Base-by-base conservation (phyloP, 768 basidiomycete genomes). In the Suillus americanus region DNA sequence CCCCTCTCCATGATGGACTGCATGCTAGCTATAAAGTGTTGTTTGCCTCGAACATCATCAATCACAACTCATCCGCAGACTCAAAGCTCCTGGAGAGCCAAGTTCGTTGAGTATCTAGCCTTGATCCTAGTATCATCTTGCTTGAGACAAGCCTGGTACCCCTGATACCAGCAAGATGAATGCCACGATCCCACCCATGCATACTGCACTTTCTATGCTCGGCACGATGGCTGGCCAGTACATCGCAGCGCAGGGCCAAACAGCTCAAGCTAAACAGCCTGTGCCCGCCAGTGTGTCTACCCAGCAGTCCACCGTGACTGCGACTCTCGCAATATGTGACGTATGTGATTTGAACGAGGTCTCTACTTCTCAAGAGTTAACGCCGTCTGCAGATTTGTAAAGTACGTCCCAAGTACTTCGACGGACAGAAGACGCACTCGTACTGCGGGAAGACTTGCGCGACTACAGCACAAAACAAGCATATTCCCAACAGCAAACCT, bases 361-460 rank as follows among this genome's bases (percentile, higher is more conserved):
- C 46, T 65, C 48, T 59, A 50, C 57, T 25, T 35, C 20, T 40
- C 51, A n/a, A 65, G 54, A 41, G 57, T 23, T 61, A 30, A 68
- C 28, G 37, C 53, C 56, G 46, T 65, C 14, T 64, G 25, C 59
- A 89, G 88, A 77, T 79, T 48, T 89, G 88, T 70, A 82, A 85
- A 64, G 66, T 77, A 40, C 81, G 83, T 57, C 86, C 86, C 28
- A 89, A 85, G 68, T 82, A 83, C 69, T 78, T 78, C 67, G 87
- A 88, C 65, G 85, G 85, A 14, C 76, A 73, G 55, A 86, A 82
- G 70, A 82, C 80, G 5, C 86, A 87, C 70, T 79, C 82, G 0
- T 89, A 82, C 67, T 89, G 87, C 67, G 77, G 85, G 69, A 88
- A 85, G 76, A 81, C 80, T 6, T 89, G 87, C 69, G 78, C 79